Evolutionary conservation across 306 rosid species (phyloP), one percentile per base, ranked within the genome.

Genomic region (Albizia julibrissin): DNA sequence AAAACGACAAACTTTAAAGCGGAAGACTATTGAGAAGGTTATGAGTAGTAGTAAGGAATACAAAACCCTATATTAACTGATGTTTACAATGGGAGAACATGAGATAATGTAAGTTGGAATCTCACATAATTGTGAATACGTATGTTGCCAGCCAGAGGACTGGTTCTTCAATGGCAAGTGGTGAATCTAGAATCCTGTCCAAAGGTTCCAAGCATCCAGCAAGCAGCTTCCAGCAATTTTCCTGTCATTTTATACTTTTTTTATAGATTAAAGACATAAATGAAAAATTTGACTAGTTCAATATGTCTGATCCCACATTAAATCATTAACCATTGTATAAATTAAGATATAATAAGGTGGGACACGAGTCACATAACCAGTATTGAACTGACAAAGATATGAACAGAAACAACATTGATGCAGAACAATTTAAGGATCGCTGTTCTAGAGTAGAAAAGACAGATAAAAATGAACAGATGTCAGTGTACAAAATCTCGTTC

Each of bases 161-260:
- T 18, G 46, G 43, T 44, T 44, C 62, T 79, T 94, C 83, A 94
- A 66, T 92, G 91, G 88, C 98, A 94, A 77, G 97, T 81, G 83
- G 88, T 68, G 90, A 92, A 91, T 77, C 84, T 89, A 64, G 92
- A 86, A 76, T 89, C 89, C 84, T 91, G 97, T 84, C 92, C 93
- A 78, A 94, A 39, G 72, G 89, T 85, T 72, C 94, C 92, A 44
- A 94, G 90, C 94, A 94, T 91, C 85, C 91, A 82, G 86, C 97
- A 94, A 1, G 92, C 77, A 64, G 93, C 90, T 89, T 92, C 98
- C 80, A 94, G 78, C 87, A 94, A 89, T 84, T 92, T 94, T 56
- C 97, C 98, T 94, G 93, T 75, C 73, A 90, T 82, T 79, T 82
- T 80, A 80, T 50, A 61, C 29, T 56, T 49, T 65, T 72, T 74